Conservation (phyloP, 306 rosid genomes). For the Hippophae tibetana region DNA sequence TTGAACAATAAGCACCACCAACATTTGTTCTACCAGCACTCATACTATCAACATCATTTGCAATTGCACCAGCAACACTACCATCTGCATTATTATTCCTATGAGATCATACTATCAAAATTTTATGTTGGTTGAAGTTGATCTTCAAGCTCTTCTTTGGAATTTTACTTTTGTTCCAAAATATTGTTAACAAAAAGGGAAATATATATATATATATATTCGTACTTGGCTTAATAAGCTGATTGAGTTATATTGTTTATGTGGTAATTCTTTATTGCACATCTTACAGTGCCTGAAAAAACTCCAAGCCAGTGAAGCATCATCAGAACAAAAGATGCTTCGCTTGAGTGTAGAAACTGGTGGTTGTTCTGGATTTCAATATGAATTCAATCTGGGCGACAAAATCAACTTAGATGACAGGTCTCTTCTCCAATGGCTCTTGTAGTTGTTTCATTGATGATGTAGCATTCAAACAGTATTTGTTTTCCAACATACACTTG, state of each 20-base stretch:
- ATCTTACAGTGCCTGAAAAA: conserved; percentile 65
- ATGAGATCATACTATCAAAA: too few species aligned
- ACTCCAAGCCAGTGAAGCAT: conserved; percentile 44
- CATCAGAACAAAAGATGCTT: conserved; percentile 45
- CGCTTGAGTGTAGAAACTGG: conserved; percentile 88
- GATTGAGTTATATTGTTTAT: background rate
- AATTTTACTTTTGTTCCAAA: too few species aligned
- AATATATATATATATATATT: too few species aligned
- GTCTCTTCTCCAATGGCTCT: conserved; percentile 18
- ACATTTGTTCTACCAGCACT: too few species aligned
- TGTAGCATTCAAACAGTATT: background rate
- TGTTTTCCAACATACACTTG: background rate
- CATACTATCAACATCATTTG: too few species aligned
- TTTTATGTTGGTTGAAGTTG: background rate
- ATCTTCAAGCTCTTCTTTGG: background rate
- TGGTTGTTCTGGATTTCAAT: conserved; percentile 98
- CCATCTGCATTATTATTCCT: too few species aligned
- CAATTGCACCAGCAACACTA: too few species aligned
- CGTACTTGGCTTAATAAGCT: background rate
- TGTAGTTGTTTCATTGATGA: background rate
- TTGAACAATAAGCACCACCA: too few species aligned
- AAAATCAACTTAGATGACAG: conserved; percentile 65
- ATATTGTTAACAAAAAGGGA: too few species aligned
- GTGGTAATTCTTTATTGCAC: conserved; percentile 12
- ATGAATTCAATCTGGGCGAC: conserved; percentile 73